Conservation (phyloP, 495 filamentous ascomycete genomes). For the Daldinia grandis region DNA sequence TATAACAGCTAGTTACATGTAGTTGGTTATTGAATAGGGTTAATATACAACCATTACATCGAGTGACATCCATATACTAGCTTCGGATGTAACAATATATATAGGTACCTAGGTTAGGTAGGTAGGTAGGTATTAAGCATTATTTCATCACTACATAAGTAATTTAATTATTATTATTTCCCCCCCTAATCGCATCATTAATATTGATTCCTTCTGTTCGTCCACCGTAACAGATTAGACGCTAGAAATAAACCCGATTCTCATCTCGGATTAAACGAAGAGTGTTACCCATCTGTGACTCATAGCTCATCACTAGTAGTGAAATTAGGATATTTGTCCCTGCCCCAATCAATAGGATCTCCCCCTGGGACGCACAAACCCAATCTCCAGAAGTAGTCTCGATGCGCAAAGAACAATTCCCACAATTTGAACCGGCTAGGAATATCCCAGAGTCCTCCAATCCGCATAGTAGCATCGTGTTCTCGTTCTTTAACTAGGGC, state of each 20-base stretch:
- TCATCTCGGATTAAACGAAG: not conserved
- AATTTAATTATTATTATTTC: not conserved
- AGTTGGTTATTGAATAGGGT: too few species aligned
- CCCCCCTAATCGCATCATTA: not conserved
- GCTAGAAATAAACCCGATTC: constrained; percentile 9
- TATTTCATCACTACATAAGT: not conserved
- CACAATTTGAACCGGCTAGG: constrained; percentile 77
- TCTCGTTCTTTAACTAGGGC: constrained; percentile 29
- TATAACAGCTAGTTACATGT: too few species aligned
- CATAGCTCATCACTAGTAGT: constrained; percentile 43
- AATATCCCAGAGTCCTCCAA: constrained; percentile 49
- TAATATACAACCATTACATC: too few species aligned
- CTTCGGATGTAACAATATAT: too few species aligned
- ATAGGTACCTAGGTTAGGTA: too few species aligned
- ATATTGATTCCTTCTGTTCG: constrained; percentile 12
- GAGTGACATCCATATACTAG: not conserved
- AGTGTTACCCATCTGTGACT: constrained; percentile 15
- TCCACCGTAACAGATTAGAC: constrained; percentile 4
- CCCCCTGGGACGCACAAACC: constrained; percentile 90
- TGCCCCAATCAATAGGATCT: constrained; percentile 73
- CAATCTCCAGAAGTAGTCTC: constrained; percentile 95
- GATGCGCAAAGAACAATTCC: constrained; percentile 92
- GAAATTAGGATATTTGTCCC: constrained; percentile 51
- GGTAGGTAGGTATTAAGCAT: too few species aligned
- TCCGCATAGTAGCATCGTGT: constrained; percentile 28